phyloP scores from a whole-genome alignment of 495 filamentous ascomycete species.

The Chaetomium fimeti region DNA sequence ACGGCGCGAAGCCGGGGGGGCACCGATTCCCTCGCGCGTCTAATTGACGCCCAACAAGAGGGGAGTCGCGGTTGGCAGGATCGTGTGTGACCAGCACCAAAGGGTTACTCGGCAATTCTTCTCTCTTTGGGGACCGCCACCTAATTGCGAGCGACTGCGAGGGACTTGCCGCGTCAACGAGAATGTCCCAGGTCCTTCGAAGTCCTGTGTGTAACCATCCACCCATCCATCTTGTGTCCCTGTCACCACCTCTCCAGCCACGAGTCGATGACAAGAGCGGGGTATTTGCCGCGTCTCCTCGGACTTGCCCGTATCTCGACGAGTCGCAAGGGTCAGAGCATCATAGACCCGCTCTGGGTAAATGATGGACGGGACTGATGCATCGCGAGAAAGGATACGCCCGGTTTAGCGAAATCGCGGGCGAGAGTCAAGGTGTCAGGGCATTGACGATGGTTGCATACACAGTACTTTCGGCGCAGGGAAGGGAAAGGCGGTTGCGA shows the following conservation, averaged over 20 bases:
- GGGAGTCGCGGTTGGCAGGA: slow-evolving; percentile 9
- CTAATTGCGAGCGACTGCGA: neutral
- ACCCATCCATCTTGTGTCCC: neutral
- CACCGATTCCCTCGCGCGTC: neutral
- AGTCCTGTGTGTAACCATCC: neutral
- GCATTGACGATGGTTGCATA: neutral
- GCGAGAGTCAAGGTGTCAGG: neutral
- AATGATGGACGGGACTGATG: neutral
- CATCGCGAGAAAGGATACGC: neutral
- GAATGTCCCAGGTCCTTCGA: neutral
- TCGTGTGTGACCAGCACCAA: slow-evolving; percentile 3
- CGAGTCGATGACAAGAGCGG: neutral
- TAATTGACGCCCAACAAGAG: neutral
- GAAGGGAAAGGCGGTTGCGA: neutral
- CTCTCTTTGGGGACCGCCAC: neutral
- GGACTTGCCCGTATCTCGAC: slow-evolving; percentile 12
- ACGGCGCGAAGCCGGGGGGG: neutral
- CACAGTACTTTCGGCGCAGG: neutral
- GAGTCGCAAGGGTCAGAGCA: slow-evolving; percentile 5
- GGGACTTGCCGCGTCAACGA: neutral
- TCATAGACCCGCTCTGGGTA: slow-evolving; percentile 3
- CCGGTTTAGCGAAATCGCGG: neutral
- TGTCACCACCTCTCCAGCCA: neutral
- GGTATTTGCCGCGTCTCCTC: neutral
- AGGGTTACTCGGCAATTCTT: slow-evolving; percentile 2